phyloP scores from a whole-genome alignment of 1,284 basidiomycete species.

The Leccinum pachyderme region DNA sequence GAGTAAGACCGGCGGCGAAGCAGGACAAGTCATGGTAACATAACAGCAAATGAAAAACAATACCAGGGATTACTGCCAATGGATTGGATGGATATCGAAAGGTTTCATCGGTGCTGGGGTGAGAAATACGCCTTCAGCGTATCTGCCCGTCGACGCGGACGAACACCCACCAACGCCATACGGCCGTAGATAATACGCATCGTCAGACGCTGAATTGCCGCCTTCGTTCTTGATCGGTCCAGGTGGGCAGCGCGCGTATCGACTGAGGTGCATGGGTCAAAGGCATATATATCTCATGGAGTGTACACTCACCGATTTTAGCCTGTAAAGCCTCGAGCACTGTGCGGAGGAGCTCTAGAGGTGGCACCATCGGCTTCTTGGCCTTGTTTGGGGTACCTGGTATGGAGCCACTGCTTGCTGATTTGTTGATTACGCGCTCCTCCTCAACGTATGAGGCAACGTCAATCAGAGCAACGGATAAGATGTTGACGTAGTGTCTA shows the following conservation, averaged over 20 bases:
- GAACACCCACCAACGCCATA: slow-evolving; percentile 31
- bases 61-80: not conserved
- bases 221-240: slow-evolving; percentile 69
- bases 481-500: slow-evolving; percentile 49
- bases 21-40: not conserved
- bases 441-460: slow-evolving; percentile 53
- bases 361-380: slow-evolving; percentile 36
- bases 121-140: slow-evolving; percentile 34
- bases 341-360: slow-evolving; percentile 46
- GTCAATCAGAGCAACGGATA: slow-evolving; percentile 55
- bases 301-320: slow-evolving; percentile 54
- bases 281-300: not conserved
- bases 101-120: slow-evolving; percentile 21
- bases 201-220: slow-evolving; percentile 56
- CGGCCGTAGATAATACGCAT: slow-evolving; percentile 66
- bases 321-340: slow-evolving; percentile 53
- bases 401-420: slow-evolving; percentile 3
- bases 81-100: not conserved
- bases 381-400: slow-evolving; percentile 34
- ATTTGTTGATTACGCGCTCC: slow-evolving; percentile 37
- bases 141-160: slow-evolving; percentile 20
- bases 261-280: slow-evolving; percentile 37
- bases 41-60: not conserved
- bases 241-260: slow-evolving; percentile 71
- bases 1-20: not conserved